Evolutionary conservation across 345 rosid genomes (phyloP).

Genomic region (Ceriops tagal): DNA sequence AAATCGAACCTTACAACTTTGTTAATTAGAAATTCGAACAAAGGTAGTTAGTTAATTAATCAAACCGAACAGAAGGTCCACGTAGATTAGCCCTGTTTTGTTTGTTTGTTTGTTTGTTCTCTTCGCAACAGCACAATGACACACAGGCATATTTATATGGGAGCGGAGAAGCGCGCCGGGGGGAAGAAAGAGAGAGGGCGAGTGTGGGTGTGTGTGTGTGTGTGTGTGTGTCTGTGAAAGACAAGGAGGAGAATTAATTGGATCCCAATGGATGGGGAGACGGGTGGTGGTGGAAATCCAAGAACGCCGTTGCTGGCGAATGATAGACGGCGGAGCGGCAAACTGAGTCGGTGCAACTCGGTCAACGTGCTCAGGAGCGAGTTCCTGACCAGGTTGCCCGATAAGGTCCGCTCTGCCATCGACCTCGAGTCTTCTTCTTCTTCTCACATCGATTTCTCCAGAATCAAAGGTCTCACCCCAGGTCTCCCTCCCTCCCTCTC

Average conservation of each 20-base stretch:
- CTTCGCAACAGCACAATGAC: not conserved
- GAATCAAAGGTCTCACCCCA: conserved; percentile 39
- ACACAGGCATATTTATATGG: not conserved
- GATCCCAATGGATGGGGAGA: conserved; percentile 18
- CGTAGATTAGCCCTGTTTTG: not conserved
- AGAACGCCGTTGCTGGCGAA: conserved; percentile 31
- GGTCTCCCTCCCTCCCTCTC: conserved; percentile 30
- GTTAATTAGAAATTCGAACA: too few relatives aligned
- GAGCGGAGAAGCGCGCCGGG: not conserved
- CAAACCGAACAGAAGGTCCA: too few relatives aligned
- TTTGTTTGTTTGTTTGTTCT: not conserved
- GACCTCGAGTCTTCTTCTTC: conserved; percentile 56
- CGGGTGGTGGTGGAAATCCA: conserved; percentile 2
- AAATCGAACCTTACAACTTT: too few relatives aligned
- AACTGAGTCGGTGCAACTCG: conserved; percentile 32
- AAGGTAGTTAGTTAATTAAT: too few relatives aligned
- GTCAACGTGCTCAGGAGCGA: conserved; percentile 39
- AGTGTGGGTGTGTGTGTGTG: too few relatives aligned
- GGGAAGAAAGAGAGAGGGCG: not conserved
- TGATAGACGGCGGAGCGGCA: conserved; percentile 14
- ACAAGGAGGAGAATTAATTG: not conserved
- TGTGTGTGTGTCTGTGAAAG: too few relatives aligned
- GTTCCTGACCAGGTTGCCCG: conserved; percentile 58
- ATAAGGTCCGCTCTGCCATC: conserved; percentile 47
- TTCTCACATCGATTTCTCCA: conserved; percentile 47